These are phyloP conservation scores for Sporisorium exsertum DNA, from an alignment of 1,284 basidiomycete genomes.

Conservation along the genomic window DNA sequence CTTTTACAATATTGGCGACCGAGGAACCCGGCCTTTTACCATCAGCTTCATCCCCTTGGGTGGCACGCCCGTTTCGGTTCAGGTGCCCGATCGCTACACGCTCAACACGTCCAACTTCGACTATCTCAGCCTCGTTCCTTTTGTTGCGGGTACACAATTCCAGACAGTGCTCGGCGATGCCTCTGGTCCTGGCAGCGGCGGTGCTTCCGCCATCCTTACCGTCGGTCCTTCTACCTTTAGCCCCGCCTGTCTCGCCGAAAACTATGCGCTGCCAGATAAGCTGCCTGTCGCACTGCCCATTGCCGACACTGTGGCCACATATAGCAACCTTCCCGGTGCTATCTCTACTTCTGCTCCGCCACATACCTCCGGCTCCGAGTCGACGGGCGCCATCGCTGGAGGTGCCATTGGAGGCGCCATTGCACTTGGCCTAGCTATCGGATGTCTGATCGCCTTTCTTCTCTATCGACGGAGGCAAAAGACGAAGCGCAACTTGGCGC, in stretches of 20 bases:
- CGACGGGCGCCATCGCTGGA: conserved; percentile 54
- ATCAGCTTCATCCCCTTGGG: conserved; percentile 52
- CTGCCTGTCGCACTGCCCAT: conserved; percentile 29
- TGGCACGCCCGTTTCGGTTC: conserved; percentile 37
- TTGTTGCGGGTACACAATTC: conserved; percentile 48
- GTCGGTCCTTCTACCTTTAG: conserved; percentile 21
- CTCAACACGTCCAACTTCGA: conserved; percentile 48
- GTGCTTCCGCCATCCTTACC: conserved; percentile 45
- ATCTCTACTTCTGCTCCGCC: conserved; percentile 15
- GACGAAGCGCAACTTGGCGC: conserved; percentile 41
- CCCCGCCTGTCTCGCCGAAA: conserved; percentile 24
- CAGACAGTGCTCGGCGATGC: conserved; percentile 51
- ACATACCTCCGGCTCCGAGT: neutral
- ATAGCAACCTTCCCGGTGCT: conserved; percentile 48
- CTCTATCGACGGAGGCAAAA: conserved; percentile 51
- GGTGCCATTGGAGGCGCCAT: conserved; percentile 58
- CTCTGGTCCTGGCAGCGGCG: conserved; percentile 47
- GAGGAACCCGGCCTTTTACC: conserved; percentile 54
- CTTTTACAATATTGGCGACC: conserved; percentile 52
- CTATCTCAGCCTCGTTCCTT: conserved; percentile 39
- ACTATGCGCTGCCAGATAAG: conserved; percentile 21
- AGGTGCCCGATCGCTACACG: conserved; percentile 37
- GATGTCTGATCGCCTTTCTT: conserved; percentile 43
- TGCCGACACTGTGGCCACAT: conserved; percentile 34
- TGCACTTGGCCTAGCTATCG: conserved; percentile 47